Base-by-base conservation (phyloP, 495 filamentous ascomycete species). In the Penicillium lividum region DNA sequence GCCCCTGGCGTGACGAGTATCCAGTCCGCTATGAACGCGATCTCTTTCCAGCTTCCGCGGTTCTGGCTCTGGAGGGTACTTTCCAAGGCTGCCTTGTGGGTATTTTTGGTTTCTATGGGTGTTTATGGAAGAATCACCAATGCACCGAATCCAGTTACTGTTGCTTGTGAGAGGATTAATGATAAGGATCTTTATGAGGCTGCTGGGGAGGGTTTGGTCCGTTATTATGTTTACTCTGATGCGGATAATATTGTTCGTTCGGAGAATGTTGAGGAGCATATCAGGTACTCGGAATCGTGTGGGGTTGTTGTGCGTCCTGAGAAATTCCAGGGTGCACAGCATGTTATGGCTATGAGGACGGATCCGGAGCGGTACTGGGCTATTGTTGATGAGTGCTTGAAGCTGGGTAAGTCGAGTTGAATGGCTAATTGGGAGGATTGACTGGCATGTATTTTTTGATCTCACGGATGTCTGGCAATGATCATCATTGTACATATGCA, bases 171-270 rank as follows among this genome's bases (percentile, higher is more conserved):
- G 51, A 57, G 48, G 31, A 66, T 75, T 43, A 74, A 76, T 61
- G 71, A 77, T 51, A 16, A 15, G 0, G 56, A 40, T 11, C 54
- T 77, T 46, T 79, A 22, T 59, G 53, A 18, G 57, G 68, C 15
- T 59, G 60, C 59, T 28, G 51, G 50, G 8, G 54, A 62, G 15
- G 51, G 48, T 7, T 57, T 56, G 27, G 61, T 56, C 18, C 67
- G 68, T 29, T 78, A 73, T 54, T 81, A 81, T 58, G 72, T 81
- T 8, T 81, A 81, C 34, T 78, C 76, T 5, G 69, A 79, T 46
- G 40, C 57, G 4, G 79, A 81, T 68, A 71, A 74, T 5, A 63
- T 81, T 55, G 68, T 79, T 6, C 55, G 69, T 29, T 70, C 56
- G 49, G 58, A 53, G 30, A 71, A 78, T 56, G 71, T 79, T 13